Evolutionary conservation across 2,329 filamentous ascomycete species (phyloP).

Genomic region (Talaromyces sp.): DNA sequence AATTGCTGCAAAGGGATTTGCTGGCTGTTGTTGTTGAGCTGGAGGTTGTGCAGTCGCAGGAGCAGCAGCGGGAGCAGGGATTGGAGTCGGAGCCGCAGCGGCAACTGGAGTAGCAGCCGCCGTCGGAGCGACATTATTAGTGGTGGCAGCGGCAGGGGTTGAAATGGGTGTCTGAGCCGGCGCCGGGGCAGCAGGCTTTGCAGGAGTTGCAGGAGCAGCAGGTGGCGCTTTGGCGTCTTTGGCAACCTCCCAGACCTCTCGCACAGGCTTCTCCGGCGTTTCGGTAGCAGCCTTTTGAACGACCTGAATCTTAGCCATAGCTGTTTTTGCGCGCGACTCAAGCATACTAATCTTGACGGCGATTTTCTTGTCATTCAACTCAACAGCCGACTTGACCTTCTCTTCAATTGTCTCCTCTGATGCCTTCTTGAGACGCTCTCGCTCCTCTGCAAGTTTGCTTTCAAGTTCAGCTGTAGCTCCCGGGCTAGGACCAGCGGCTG

Average conservation of each 20-base stretch:
- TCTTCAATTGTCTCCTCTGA: slow-evolving; percentile 57
- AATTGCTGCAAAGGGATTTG: slow-evolving; percentile 12
- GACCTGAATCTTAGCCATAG: slow-evolving; percentile 68
- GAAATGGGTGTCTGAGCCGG: slow-evolving; percentile 3
- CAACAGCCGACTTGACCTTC: slow-evolving; percentile 57
- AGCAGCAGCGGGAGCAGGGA: slow-evolving; percentile 11
- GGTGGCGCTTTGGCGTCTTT: slow-evolving; percentile 60
- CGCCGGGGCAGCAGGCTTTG: slow-evolving; percentile 2
- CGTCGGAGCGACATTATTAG: slow-evolving; percentile 5
- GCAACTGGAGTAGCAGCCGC: slow-evolving; percentile 8
- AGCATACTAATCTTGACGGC: slow-evolving; percentile 73
- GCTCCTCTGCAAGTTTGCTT: slow-evolving; percentile 39
- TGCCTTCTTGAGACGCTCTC: slow-evolving; percentile 41
- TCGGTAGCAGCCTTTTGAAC: slow-evolving; percentile 79
- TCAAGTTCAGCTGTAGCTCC: slow-evolving; percentile 38
- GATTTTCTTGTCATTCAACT: slow-evolving; percentile 71
- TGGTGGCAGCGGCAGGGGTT: slow-evolving; percentile 6
- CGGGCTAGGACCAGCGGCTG: slow-evolving; percentile 28
- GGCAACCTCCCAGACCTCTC: slow-evolving; percentile 79
- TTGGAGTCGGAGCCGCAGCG: slow-evolving; percentile 4
- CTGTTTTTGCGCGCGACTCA: slow-evolving; percentile 62
- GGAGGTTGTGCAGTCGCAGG: slow-evolving; percentile 11
- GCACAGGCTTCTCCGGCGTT: slow-evolving; percentile 77
- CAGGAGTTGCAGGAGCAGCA: slow-evolving; percentile 29
- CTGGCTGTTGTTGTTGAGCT: slow-evolving; percentile 21